Conservation (phyloP, 495 filamentous ascomycete species). For the Choiromyces venosus region DNA sequence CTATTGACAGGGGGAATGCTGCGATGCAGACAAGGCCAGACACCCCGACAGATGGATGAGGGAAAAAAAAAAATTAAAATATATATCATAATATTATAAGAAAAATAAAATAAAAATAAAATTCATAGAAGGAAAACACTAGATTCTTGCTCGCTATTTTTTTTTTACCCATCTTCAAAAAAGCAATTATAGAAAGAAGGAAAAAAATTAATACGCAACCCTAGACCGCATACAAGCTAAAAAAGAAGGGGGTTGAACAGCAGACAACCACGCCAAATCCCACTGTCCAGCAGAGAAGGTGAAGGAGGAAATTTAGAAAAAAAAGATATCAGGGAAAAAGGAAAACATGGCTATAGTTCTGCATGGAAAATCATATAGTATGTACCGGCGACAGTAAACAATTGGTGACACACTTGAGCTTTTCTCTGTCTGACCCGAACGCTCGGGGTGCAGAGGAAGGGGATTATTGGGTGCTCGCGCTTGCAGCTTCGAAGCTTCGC, state of each 20-base stretch:
- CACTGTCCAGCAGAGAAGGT: not conserved
- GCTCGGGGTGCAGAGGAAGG: conserved; percentile 16
- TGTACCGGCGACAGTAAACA: not conserved
- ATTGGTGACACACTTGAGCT: no score
- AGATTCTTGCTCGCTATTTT: not conserved
- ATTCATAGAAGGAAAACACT: not conserved
- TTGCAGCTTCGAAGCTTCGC: conserved; percentile 29
- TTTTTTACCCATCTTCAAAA: not conserved
- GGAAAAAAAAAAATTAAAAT: conserved; percentile 8
- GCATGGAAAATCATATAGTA: not conserved
- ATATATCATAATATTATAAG: not conserved
- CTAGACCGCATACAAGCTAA: conserved; percentile 12
- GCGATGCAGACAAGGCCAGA: conserved; percentile 27
- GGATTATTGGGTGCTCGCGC: conserved; percentile 12
- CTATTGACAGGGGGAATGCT: conserved; percentile 26
- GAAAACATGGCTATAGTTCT: conserved; percentile 22
- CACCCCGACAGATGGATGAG: conserved; percentile 11
- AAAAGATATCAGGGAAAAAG: not conserved
- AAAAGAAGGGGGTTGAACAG: not conserved
- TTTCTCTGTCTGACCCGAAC: conserved; percentile 27
- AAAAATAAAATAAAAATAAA: not conserved
- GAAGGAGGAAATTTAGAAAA: conserved; percentile 12
- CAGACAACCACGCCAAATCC: not conserved
- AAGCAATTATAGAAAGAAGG: conserved; percentile 12
- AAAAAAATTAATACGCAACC: conserved; percentile 24